Evolutionary conservation across 192 early-diverging fungal species (phyloP).

Genomic region (Rhizoclosmatium globosum): DNA sequence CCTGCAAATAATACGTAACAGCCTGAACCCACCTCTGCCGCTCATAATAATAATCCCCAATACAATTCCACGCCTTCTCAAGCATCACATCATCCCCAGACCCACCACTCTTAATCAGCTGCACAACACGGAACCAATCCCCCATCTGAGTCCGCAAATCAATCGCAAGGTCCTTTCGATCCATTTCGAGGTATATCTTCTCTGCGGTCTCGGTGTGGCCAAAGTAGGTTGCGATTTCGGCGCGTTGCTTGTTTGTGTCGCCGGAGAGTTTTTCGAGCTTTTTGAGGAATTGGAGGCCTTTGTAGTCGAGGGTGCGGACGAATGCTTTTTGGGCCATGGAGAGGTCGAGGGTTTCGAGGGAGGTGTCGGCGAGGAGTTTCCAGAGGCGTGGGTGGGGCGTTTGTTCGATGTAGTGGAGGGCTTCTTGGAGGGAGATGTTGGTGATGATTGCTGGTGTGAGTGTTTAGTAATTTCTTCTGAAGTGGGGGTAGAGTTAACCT

Average conservation of each 20-base stretch:
- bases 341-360: conserved; percentile 59
- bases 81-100: conserved; percentile 62
- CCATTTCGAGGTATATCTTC: conserved; percentile 62
- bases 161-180: conserved; percentile 67
- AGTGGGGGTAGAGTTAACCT: conserved; percentile 35
- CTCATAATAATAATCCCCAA: conserved; percentile 66
- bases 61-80: conserved; percentile 61
- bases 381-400: conserved; percentile 62
- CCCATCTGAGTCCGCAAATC: conserved; percentile 60
- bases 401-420: conserved; percentile 60
- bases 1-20: conserved; percentile 64
- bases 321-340: conserved; percentile 56
- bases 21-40: conserved; percentile 61
- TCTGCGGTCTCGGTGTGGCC: conserved; percentile 59
- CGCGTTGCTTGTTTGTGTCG: conserved; percentile 59
- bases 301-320: conserved; percentile 56
- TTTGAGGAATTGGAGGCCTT: conserved; percentile 63
- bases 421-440: conserved; percentile 56
- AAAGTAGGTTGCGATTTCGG: conserved; percentile 62
- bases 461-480: conserved; percentile 16
- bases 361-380: conserved; percentile 60
- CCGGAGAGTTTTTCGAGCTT: conserved; percentile 58
- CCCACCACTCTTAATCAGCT: conserved; percentile 64
- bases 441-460: conserved; percentile 47
- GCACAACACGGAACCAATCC: conserved; percentile 68